A percentile compares a stretch with the other conserved stretches of the same genome.
These are phyloP conservation scores for Yarrowia galli DNA, from an alignment of 1,139 yeast genomes.

Conservation along the genomic window DNA sequence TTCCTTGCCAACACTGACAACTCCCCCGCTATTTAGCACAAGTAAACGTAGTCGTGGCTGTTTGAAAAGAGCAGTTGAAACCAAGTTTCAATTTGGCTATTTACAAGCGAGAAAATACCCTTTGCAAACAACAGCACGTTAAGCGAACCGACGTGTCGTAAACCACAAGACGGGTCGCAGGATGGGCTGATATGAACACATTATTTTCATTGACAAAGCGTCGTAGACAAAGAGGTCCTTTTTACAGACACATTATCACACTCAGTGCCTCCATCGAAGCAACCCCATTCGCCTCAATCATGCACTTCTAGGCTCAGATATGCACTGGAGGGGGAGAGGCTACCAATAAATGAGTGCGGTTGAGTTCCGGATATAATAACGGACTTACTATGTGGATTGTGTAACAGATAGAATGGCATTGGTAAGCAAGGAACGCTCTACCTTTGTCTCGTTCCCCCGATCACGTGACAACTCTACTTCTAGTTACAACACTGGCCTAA, in stretches of 20 bases:
- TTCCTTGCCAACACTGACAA: background rate
- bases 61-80: background rate
- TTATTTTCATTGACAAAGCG: too few species aligned
- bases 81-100: slow-evolving; percentile 4
- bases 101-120: slow-evolving; percentile 18
- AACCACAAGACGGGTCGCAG: background rate
- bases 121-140: background rate
- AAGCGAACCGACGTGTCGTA: slow-evolving; percentile 1
- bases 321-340: background rate
- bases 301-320: background rate
- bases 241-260: background rate
- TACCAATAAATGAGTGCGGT: too few species aligned
- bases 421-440: too few species aligned
- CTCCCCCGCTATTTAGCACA: background rate
- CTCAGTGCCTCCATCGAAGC: slow-evolving; percentile 8
- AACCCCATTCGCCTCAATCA: background rate
- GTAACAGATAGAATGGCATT: too few species aligned
- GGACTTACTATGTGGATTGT: too few species aligned
- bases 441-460: too few species aligned
- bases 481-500: background rate
- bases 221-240: background rate
- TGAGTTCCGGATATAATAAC: slow-evolving; percentile 8
- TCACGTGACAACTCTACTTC: background rate
- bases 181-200: background rate
- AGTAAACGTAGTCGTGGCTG: background rate